Percentiles rank a stretch among this genome's conserved stretches.
Evolutionary conservation across 2,329 filamentous ascomycete species (phyloP).

Genomic region (Neopestalotiopsis rosae): DNA sequence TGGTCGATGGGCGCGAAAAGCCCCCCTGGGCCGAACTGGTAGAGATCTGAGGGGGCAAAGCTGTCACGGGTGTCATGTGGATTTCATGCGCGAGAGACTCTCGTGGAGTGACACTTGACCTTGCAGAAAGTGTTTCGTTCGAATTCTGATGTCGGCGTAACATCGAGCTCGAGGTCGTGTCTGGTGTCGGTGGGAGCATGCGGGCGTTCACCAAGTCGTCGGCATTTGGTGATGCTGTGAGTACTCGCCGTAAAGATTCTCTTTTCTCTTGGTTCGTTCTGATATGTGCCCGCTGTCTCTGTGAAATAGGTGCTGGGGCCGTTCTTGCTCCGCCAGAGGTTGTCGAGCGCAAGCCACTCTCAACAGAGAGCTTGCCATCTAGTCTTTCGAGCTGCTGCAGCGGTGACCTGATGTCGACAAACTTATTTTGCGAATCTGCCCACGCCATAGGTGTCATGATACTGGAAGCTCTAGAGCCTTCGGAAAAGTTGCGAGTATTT

Average conservation of each 20-base stretch:
- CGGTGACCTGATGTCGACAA: conserved; percentile 53
- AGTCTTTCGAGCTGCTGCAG: conserved; percentile 56
- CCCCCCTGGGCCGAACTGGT: background rate
- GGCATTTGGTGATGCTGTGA: conserved; percentile 50
- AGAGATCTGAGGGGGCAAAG: conserved; percentile 17
- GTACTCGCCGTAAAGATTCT: conserved; percentile 52
- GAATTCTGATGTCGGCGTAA: conserved; percentile 56
- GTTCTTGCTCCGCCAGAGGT: conserved; percentile 29
- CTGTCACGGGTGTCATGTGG: background rate
- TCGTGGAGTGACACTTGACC: conserved; percentile 34
- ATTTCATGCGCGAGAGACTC: conserved; percentile 32
- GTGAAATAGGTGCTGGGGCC: conserved; percentile 18
- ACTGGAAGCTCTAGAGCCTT: background rate
- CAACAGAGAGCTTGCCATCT: conserved; percentile 35
- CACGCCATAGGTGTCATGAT: background rate
- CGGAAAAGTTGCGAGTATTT: conserved; percentile 22
- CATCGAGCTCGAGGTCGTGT: conserved; percentile 63
- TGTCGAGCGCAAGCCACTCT: conserved; percentile 36
- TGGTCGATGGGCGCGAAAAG: conserved; percentile 35
- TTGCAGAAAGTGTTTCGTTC: conserved; percentile 50
- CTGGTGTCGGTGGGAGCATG: conserved; percentile 61
- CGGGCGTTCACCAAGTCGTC: conserved; percentile 48
- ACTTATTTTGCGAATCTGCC: conserved; percentile 52
- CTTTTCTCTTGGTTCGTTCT: conserved; percentile 52
- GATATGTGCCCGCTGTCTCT: conserved; percentile 23